Evolutionary conservation across 371 early-diverging fungal species (phyloP).

Genomic region (Lichtheimia ramosa): DNA sequence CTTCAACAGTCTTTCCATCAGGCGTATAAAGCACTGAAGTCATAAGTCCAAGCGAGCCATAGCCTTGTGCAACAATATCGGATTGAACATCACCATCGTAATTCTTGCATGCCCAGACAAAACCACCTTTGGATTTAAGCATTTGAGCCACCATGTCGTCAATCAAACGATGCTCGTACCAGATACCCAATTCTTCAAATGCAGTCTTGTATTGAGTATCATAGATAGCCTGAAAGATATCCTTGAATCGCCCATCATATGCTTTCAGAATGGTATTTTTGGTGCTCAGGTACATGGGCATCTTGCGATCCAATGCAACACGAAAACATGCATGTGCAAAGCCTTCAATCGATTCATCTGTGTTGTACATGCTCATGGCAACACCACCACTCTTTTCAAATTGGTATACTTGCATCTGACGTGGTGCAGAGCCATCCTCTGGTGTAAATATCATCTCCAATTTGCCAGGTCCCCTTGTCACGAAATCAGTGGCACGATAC

Average conservation of each 20-base stretch:
- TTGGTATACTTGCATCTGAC: slow-evolving; percentile 72
- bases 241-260: slow-evolving; percentile 97
- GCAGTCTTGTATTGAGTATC: slow-evolving; percentile 70
- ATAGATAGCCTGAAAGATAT: slow-evolving; percentile 91
- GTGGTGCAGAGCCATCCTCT: slow-evolving; percentile 65
- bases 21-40: slow-evolving; percentile 93
- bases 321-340: slow-evolving; percentile 95
- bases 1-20: slow-evolving; percentile 92
- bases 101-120: slow-evolving; percentile 96
- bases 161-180: slow-evolving; percentile 97
- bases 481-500: slow-evolving; percentile 95
- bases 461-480: slow-evolving; percentile 85
- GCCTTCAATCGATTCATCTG: slow-evolving; percentile 85
- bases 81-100: slow-evolving; percentile 95
- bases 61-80: slow-evolving; percentile 94
- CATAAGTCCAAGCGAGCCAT: slow-evolving; percentile 91
- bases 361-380: slow-evolving; percentile 95
- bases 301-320: slow-evolving; percentile 78
- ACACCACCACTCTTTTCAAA: slow-evolving; percentile 84
- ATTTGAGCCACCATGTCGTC: slow-evolving; percentile 98
- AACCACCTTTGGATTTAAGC: slow-evolving; percentile 91
- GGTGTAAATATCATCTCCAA: slow-evolving; percentile 90
- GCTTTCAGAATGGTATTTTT: slow-evolving; percentile 97
- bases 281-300: slow-evolving; percentile 94
- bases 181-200: slow-evolving; percentile 77